Evolutionary conservation across 2,329 filamentous ascomycete species (phyloP), one percentile per base, ranked within the genome.

Genomic region (Chaetomium strumarium): DNA sequence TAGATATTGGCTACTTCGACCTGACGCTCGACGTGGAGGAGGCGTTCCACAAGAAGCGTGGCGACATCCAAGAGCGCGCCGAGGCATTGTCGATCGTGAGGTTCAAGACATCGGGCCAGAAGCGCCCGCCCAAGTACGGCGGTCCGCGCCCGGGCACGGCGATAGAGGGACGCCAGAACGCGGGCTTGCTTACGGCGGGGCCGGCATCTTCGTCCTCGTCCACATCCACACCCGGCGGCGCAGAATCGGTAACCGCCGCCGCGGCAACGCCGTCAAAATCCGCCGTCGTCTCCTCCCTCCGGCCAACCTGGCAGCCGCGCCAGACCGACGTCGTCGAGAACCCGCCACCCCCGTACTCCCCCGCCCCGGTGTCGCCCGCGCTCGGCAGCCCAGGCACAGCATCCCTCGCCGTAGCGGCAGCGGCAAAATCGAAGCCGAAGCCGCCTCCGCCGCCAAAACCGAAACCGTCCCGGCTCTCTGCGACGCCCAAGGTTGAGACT

Each of bases 1-100:
- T 95, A 68, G 91, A 97, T 66, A 99, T 99, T 66, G 90, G 90
- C 56, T 99, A 99, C 73, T 99, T 99, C 70, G 88, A 99, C 69
- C 79, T 99, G 47, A 88, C 87, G 1, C 78, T 88, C 31, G 91
- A 95, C 64, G 86, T 99, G 40, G 90, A 96, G 68, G 92, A 92
- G 58, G 91, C 90, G 12, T 99, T 95, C 68, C 77, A 88, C 64
- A 79, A 83, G 69, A 96, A 96, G 75, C 86, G 91, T 30, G 92
- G 90, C 24, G 87, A 95, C 62, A 85, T 93, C 55, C 85, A 93
- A 66, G 88, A 95, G 60, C 82, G 80, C 57, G 83, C 86, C n/a
- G 93, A 99, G 70, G 83, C 81, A 36, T 76, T 99, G 16, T 78
- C 81, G 12, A 96, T 99, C 59, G 84, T 88, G 58, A 89, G 91